phyloP scores from a whole-genome alignment of 208 protist genomes.

The Crithidia sp. region DNA sequence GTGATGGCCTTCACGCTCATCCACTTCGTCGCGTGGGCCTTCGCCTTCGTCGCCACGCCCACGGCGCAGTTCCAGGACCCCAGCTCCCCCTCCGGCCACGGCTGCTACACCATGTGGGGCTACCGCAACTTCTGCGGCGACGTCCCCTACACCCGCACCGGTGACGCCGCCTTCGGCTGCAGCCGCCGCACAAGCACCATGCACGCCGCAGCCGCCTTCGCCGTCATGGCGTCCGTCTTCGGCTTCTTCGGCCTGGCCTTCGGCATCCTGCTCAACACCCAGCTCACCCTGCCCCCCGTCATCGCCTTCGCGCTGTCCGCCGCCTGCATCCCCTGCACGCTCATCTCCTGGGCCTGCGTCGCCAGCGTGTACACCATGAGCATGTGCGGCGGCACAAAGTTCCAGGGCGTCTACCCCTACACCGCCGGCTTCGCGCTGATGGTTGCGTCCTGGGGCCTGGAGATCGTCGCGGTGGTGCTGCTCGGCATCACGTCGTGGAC shows the following conservation, averaged over 20 bases:
- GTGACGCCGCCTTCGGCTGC: slow-evolving; percentile 36
- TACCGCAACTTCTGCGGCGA: slow-evolving; percentile 40
- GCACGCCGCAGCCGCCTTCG: slow-evolving; percentile 42
- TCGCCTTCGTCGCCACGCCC: slow-evolving; percentile 44
- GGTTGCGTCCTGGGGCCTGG: slow-evolving; percentile 42
- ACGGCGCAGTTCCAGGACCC: slow-evolving; percentile 34
- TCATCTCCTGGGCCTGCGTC: slow-evolving; percentile 56
- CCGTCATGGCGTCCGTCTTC: slow-evolving; percentile 38
- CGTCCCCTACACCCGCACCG: slow-evolving; percentile 29
- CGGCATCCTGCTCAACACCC: slow-evolving; percentile 36
- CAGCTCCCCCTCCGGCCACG: slow-evolving; percentile 1
- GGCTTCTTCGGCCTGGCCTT: slow-evolving; percentile 43
- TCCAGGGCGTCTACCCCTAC: slow-evolving; percentile 29
- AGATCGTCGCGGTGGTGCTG: slow-evolving; percentile 37
- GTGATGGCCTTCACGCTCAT: slow-evolving; percentile 40
- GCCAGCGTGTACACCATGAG: slow-evolving; percentile 40
- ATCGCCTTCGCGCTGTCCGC: slow-evolving; percentile 38
- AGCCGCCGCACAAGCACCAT: slow-evolving; percentile 34
- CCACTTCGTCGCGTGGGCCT: slow-evolving; percentile 42
- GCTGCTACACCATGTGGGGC: slow-evolving; percentile 60
- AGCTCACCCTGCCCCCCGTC: slow-evolving; percentile 15
- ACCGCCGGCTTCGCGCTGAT: slow-evolving; percentile 54
- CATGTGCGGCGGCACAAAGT: slow-evolving; percentile 35
- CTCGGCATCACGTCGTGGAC: slow-evolving; percentile 30
- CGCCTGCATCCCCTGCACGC: slow-evolving; percentile 38